These are phyloP conservation scores for Solanum pennellii DNA, from an alignment of 257 asterid genomes.

Conservation along the genomic window DNA sequence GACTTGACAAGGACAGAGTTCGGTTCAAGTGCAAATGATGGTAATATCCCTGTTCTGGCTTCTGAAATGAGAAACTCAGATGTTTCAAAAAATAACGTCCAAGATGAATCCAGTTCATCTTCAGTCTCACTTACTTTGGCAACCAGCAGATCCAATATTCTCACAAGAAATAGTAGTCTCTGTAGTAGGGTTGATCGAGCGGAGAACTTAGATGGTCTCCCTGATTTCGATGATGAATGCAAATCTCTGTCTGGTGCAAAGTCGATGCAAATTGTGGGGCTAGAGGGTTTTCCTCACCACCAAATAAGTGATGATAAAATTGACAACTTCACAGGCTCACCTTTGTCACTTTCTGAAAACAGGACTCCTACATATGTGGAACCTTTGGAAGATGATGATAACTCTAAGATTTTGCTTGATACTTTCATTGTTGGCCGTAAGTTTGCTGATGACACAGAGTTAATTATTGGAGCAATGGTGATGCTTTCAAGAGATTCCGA, in stretches of 20 bases:
- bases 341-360: conserved; percentile 10
- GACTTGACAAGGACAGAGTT: conserved; percentile 1
- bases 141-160: neutral
- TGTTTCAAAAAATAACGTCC: conserved; percentile 11
- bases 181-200: neutral
- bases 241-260: neutral
- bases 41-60: conserved; percentile 1
- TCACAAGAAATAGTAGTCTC: neutral
- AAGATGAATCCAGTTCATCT: neutral
- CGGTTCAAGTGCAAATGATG: conserved; percentile 1
- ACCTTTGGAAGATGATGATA: conserved; percentile 15
- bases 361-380: conserved; percentile 21
- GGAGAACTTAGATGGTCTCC: conserved; percentile 13
- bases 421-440: conserved; percentile 84
- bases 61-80: conserved; percentile 6
- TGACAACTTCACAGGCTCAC: conserved; percentile 7
- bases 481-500: conserved; percentile 62
- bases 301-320: conserved; percentile 8
- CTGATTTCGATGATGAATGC: conserved; percentile 4
- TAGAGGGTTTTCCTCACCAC: conserved; percentile 11
- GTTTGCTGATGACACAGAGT: conserved; percentile 36
- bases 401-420: conserved; percentile 32
- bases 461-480: conserved; percentile 39
- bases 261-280: neutral
- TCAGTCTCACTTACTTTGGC: conserved; percentile 1